These are phyloP conservation scores for Mucor saturninus DNA, from an alignment of 371 early-diverging fungal species.

Conservation along the genomic window DNA sequence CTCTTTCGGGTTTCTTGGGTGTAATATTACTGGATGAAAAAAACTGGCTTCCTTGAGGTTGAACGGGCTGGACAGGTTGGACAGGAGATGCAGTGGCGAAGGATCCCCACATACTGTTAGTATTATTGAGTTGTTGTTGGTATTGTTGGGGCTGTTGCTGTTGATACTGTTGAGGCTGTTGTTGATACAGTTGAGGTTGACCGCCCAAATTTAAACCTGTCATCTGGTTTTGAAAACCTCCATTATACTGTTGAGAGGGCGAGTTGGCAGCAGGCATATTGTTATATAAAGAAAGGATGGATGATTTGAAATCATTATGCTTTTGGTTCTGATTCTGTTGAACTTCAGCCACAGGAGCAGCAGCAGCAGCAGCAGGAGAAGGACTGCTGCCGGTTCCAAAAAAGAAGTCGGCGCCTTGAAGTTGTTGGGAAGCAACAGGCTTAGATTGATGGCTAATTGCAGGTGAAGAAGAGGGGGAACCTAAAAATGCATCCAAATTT, in stretches of 20 bases:
- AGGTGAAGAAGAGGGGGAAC: slow-evolving; percentile 36
- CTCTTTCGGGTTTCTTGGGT: slow-evolving; percentile 30
- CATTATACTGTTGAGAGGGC: slow-evolving; percentile 13
- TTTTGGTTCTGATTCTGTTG: slow-evolving; percentile 30
- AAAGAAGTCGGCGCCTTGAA: slow-evolving; percentile 55
- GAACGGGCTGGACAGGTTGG: slow-evolving; percentile 21
- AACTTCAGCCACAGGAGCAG: slow-evolving; percentile 5
- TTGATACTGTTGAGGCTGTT: background rate
- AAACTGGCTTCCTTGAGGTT: slow-evolving; percentile 52
- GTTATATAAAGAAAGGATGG: slow-evolving; percentile 61
- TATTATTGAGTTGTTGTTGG: slow-evolving; percentile 1
- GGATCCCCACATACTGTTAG: slow-evolving; percentile 24
- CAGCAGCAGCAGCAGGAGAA: slow-evolving; percentile 16
- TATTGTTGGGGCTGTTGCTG: slow-evolving; percentile 6
- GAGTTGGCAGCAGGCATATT: slow-evolving; percentile 30
- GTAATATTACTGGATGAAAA: slow-evolving; percentile 26
- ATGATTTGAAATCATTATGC: slow-evolving; percentile 58
- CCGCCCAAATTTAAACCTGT: slow-evolving; percentile 38
- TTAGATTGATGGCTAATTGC: slow-evolving; percentile 16
- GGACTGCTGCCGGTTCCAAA: slow-evolving; percentile 26
- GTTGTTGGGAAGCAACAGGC: slow-evolving; percentile 28
- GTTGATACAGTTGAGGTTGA: slow-evolving; percentile 17
- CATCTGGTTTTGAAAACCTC: slow-evolving; percentile 43
- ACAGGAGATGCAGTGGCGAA: slow-evolving; percentile 23
- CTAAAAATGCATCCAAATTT: slow-evolving; percentile 48